phyloP scores from a whole-genome alignment of 139 green algal genomes.

The Medakamo hakoo region DNA sequence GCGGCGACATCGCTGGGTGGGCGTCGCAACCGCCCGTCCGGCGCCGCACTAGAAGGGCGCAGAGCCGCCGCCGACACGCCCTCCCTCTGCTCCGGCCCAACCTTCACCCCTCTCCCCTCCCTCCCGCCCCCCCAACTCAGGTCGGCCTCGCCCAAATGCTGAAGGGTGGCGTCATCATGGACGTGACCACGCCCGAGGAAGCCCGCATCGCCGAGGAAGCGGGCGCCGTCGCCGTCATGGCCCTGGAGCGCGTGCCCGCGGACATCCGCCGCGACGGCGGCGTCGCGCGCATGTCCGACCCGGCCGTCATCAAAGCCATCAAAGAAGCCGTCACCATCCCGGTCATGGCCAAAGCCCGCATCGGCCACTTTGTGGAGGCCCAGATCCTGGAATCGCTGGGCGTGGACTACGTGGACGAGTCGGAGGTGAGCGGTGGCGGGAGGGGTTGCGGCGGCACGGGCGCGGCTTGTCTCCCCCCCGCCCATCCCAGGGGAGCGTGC shows the following conservation, averaged over 20 bases:
- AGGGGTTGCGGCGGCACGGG: not conserved
- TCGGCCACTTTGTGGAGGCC: constrained; percentile 98
- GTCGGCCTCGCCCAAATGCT: constrained; percentile 96
- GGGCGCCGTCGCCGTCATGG: constrained; percentile 96
- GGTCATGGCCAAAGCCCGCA: constrained; percentile 98
- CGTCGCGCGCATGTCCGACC: constrained; percentile 94
- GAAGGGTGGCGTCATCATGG: constrained; percentile 96
- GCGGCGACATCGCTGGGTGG: too few relatives aligned
- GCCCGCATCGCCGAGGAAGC: constrained; percentile 97
- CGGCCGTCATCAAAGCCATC: constrained; percentile 81
- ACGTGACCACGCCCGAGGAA: constrained; percentile 94
- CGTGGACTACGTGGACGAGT: constrained; percentile 98
- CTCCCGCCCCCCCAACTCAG: constrained; percentile 21
- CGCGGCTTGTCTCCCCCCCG: too few relatives aligned
- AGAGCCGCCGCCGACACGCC: not conserved
- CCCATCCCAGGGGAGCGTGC: too few relatives aligned
- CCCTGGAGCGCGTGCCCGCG: constrained; percentile 89
- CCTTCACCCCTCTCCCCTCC: not conserved
- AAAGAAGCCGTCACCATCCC: constrained; percentile 94
- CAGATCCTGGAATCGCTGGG: constrained; percentile 93
- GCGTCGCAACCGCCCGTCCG: too few relatives aligned
- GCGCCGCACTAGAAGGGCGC: constrained; percentile 1
- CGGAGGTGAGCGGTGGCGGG: constrained; percentile 49
- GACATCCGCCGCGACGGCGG: constrained; percentile 93
- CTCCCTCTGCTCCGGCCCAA: not conserved